Percentiles rank a stretch among this genome's conserved stretches.
Conservation (phyloP, 2,329 filamentous ascomycete genomes). For the Stachybotrys elegans region DNA sequence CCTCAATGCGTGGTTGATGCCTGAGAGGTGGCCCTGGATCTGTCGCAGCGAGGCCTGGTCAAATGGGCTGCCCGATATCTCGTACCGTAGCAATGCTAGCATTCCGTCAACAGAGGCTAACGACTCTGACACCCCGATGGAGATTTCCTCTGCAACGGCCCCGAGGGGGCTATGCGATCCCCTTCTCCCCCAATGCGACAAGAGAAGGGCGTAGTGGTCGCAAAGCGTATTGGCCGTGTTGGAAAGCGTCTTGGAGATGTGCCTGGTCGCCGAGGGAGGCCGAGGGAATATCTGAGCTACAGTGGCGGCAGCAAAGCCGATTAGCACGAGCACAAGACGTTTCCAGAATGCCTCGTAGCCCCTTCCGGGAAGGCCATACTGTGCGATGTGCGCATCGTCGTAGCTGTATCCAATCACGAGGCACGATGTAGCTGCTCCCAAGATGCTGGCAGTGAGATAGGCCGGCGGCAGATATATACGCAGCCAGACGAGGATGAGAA, state of each 20-base stretch:
- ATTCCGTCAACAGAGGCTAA: conserved; percentile 18
- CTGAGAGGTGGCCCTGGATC: conserved; percentile 22
- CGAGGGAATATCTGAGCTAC: conserved; percentile 41
- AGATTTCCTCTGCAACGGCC: conserved; percentile 20
- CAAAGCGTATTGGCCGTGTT: conserved; percentile 35
- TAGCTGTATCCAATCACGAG: conserved; percentile 43
- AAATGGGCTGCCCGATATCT: conserved; percentile 25
- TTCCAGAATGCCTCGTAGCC: conserved; percentile 46
- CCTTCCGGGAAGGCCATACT: conserved; percentile 40
- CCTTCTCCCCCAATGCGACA: conserved; percentile 37
- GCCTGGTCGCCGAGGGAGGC: conserved; percentile 39
- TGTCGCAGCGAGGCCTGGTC: conserved; percentile 22
- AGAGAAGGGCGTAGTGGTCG: conserved; percentile 43
- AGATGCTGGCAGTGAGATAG: conserved; percentile 22
- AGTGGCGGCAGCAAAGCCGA: conserved; percentile 36
- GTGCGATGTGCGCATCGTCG: conserved; percentile 33
- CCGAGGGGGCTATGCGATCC: conserved; percentile 22
- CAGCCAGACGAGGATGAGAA: conserved; percentile 27
- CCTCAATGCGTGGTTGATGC: conserved; percentile 27
- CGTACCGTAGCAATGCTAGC: conserved; percentile 22
- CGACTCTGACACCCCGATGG: conserved; percentile 22
- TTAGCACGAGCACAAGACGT: conserved; percentile 35
- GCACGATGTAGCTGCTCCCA: conserved; percentile 31
- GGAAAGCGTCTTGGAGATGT: conserved; percentile 39
- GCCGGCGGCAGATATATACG: conserved; percentile 26